These are phyloP conservation scores for Trichoderma koningii DNA, from an alignment of 2,329 filamentous ascomycete genomes.

Conservation along the genomic window DNA sequence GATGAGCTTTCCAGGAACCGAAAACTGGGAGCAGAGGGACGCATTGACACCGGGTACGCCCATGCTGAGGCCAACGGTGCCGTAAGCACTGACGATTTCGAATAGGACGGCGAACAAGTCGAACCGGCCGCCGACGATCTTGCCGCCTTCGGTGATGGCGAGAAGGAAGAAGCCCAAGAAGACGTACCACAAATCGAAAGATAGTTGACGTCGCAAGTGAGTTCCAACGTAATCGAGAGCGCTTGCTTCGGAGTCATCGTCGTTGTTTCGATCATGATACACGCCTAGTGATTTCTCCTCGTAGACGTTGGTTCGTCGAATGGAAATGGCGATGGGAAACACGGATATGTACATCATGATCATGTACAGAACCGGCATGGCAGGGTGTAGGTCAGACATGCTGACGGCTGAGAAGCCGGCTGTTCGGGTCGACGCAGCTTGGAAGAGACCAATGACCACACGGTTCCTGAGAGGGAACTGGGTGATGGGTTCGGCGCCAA, in stretches of 20 bases:
- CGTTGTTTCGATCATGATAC: constrained; percentile 55
- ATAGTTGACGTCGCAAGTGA: constrained; percentile 89
- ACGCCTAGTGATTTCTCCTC: constrained; percentile 86
- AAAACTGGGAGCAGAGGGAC: constrained; percentile 82
- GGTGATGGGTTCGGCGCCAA: constrained; percentile 70
- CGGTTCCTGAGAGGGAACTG: constrained; percentile 70
- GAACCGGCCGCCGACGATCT: constrained; percentile 65
- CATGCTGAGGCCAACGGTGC: constrained; percentile 88
- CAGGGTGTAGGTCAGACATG: constrained; percentile 77
- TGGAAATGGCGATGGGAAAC: constrained; percentile 93
- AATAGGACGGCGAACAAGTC: constrained; percentile 73
- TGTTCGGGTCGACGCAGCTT: constrained; percentile 85
- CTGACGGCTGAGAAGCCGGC: constrained; percentile 86
- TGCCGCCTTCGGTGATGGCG: constrained; percentile 78
- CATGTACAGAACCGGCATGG: constrained; percentile 89
- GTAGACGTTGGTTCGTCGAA: constrained; percentile 93
- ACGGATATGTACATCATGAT: constrained; percentile 99
- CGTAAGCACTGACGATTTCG: constrained; percentile 87
- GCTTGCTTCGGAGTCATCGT: constrained; percentile 52
- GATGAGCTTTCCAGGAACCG: constrained; percentile 68
- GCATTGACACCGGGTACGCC: constrained; percentile 77
- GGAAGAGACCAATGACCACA: constrained; percentile 84
- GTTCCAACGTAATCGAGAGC: constrained; percentile 83
- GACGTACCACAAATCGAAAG: constrained; percentile 97
- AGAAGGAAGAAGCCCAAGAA: constrained; percentile 93